Evolutionary conservation across 2,329 filamentous ascomycete genomes (phyloP).

Genomic region (Calycina herbarum): DNA sequence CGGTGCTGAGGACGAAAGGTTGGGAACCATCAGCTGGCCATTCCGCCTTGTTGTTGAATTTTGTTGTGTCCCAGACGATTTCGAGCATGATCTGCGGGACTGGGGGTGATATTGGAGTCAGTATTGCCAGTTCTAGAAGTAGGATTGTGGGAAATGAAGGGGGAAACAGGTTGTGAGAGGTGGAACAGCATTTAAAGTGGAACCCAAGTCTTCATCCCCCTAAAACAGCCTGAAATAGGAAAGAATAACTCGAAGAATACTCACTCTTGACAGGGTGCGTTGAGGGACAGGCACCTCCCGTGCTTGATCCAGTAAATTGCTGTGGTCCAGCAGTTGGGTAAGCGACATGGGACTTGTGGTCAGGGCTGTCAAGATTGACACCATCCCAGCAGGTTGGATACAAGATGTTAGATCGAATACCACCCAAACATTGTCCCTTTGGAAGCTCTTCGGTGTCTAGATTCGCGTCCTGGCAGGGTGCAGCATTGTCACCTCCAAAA

Average conservation of each 20-base stretch:
- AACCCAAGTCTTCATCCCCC: too few relatives aligned
- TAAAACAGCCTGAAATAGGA: too few relatives aligned
- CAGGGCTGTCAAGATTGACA: constrained; percentile 25
- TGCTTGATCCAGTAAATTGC: constrained; percentile 38
- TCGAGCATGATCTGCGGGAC: constrained; percentile 51
- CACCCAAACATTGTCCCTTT: constrained; percentile 42
- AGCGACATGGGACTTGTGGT: constrained; percentile 29
- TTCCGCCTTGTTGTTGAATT: constrained; percentile 45
- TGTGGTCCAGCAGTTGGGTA: constrained; percentile 36
- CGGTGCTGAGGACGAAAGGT: constrained; percentile 44
- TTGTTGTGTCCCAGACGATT: constrained; percentile 49
- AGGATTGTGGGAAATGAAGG: too few relatives aligned
- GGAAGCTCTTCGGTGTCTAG: constrained; percentile 23
- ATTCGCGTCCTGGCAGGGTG: constrained; percentile 32
- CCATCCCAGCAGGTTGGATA: constrained; percentile 46
- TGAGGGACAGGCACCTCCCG: constrained; percentile 24
- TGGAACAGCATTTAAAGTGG: too few relatives aligned
- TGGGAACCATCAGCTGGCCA: constrained; percentile 48
- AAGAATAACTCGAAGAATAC: too few relatives aligned
- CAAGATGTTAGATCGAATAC: constrained; percentile 53
- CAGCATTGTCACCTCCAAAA: constrained; percentile 51
- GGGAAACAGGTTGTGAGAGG: too few relatives aligned
- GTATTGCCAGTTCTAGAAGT: too few relatives aligned
- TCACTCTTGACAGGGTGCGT: constrained; percentile 45
- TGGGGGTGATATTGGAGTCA: too few relatives aligned